A percentile compares a stretch with the other conserved stretches of the same genome.
phyloP scores from a whole-genome alignment of 148 eudicot genomes.

The Oxyria digyna region DNA sequence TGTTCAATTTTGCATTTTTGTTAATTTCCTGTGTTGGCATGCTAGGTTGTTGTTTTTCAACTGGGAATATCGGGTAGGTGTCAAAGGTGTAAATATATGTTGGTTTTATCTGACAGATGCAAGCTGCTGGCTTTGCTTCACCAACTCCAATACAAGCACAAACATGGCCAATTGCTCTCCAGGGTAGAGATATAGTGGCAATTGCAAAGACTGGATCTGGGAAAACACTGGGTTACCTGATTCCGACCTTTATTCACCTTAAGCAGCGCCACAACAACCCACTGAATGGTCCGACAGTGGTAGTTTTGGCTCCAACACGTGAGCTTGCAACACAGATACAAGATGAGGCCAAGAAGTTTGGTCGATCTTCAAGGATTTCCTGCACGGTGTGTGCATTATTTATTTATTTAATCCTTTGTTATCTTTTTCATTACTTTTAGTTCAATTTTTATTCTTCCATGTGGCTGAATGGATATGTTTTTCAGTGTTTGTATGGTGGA shows the following conservation, averaged over 20 bases:
- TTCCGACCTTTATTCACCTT: constrained; percentile 88
- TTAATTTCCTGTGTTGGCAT: constrained; percentile 3
- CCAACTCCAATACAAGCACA: constrained; percentile 99
- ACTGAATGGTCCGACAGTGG: constrained; percentile 76
- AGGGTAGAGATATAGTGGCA: constrained; percentile 84
- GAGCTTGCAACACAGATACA: constrained; percentile 97
- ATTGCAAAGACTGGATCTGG: constrained; percentile 99
- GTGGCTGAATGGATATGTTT: constrained; percentile 5
- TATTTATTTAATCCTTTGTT: neutral
- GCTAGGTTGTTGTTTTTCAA: neutral
- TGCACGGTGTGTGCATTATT: constrained; percentile 57
- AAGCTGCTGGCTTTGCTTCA: constrained; percentile 71
- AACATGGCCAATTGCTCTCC: constrained; percentile 97
- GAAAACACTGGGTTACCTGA: constrained; percentile 86
- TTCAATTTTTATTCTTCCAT: neutral
- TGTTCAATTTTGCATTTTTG: constrained; percentile 13
- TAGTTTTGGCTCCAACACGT: constrained; percentile 92
- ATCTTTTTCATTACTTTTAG: neutral
- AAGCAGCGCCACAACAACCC: constrained; percentile 60
- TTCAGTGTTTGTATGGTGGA: constrained; percentile 94
- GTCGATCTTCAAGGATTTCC: constrained; percentile 66
- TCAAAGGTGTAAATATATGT: neutral
- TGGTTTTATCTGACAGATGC: constrained; percentile 35
- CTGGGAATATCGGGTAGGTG: neutral
- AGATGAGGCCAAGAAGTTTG: constrained; percentile 84